Conservation (phyloP, 2,329 filamentous ascomycete species). For the Colletotrichum shisoi region DNA sequence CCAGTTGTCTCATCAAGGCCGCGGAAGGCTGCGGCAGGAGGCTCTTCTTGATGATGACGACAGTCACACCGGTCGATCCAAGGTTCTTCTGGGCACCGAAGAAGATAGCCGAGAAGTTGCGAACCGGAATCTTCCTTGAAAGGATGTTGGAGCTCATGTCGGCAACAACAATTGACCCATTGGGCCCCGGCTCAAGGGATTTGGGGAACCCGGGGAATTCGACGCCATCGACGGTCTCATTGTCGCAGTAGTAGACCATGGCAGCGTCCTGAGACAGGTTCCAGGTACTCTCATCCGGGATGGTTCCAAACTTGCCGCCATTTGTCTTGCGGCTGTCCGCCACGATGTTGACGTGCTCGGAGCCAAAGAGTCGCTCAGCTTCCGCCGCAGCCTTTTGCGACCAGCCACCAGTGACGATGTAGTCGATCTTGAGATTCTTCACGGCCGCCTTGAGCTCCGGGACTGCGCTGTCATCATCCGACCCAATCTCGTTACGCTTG, state of each 20-base stretch:
- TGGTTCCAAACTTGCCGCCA: conserved; percentile 83
- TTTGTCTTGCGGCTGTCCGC: conserved; percentile 72
- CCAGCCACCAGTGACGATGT: conserved; percentile 88
- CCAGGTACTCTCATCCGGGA: conserved; percentile 81
- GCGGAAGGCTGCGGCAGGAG: conserved; percentile 78
- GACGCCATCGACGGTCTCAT: conserved; percentile 93
- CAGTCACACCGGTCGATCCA: conserved; percentile 83
- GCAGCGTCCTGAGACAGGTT: conserved; percentile 72
- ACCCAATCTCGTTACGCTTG: conserved; percentile 61
- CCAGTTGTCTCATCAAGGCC: conserved; percentile 74
- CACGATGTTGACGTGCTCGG: conserved; percentile 81
- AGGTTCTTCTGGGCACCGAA: conserved; percentile 96
- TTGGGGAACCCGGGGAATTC: conserved; percentile 82
- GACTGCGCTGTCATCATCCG: conserved; percentile 57
- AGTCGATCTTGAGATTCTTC: conserved; percentile 81
- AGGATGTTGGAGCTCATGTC: conserved; percentile 97
- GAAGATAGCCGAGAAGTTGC: conserved; percentile 84
- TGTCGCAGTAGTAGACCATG: conserved; percentile 89
- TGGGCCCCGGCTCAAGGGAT: conserved; percentile 63
- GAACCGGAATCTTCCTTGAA: conserved; percentile 76
- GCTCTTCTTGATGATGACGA: conserved; percentile 82
- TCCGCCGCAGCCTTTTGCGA: conserved; percentile 89
- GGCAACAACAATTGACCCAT: conserved; percentile 79
- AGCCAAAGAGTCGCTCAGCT: conserved; percentile 77
- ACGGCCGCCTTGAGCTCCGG: conserved; percentile 69